Evolutionary conservation across 371 early-diverging fungal genomes (phyloP).

Genomic region (Mortierella sp.): DNA sequence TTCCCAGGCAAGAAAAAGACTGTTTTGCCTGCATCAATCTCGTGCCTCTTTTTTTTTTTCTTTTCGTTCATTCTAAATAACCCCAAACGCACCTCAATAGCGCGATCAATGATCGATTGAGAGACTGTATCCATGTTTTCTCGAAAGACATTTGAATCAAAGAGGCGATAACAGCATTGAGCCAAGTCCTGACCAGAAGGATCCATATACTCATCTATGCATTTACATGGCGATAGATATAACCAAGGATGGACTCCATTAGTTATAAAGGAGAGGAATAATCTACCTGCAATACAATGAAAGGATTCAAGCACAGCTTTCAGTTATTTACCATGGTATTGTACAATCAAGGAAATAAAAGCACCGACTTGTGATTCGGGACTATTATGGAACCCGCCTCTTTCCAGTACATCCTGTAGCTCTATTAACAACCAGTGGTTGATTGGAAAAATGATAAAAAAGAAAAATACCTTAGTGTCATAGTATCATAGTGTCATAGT

Average conservation of each 20-base stretch:
- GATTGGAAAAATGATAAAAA: not conserved
- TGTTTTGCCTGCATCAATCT: not conserved
- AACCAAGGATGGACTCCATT: not conserved
- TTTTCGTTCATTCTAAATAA: too few relatives aligned
- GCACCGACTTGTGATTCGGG: slow-evolving; percentile 57
- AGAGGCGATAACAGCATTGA: slow-evolving; percentile 71
- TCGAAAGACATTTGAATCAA: slow-evolving; percentile 73
- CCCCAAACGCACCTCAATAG: slow-evolving; percentile 38
- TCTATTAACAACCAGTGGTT: slow-evolving; percentile 44
- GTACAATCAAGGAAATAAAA: slow-evolving; percentile 59
- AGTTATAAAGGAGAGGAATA: not conserved
- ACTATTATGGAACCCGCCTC: slow-evolving; percentile 54
- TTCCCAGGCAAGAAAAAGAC: not conserved
- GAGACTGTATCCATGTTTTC: slow-evolving; percentile 69
- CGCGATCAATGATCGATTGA: slow-evolving; percentile 62
- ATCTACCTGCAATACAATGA: too few relatives aligned
- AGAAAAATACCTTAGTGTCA: not conserved
- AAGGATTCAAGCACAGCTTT: too few relatives aligned
- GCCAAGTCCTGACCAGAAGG: slow-evolving; percentile 60
- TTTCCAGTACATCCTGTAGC: slow-evolving; percentile 62
- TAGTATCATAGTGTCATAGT: too few relatives aligned
- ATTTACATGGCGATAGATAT: not conserved
- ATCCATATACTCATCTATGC: slow-evolving; percentile 67
- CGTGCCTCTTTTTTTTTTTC: too few relatives aligned
- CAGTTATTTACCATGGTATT: slow-evolving; percentile 41